These are phyloP conservation scores for Hyaloscypha hepaticicola DNA, from an alignment of 495 filamentous ascomycete species.

Conservation along the genomic window DNA sequence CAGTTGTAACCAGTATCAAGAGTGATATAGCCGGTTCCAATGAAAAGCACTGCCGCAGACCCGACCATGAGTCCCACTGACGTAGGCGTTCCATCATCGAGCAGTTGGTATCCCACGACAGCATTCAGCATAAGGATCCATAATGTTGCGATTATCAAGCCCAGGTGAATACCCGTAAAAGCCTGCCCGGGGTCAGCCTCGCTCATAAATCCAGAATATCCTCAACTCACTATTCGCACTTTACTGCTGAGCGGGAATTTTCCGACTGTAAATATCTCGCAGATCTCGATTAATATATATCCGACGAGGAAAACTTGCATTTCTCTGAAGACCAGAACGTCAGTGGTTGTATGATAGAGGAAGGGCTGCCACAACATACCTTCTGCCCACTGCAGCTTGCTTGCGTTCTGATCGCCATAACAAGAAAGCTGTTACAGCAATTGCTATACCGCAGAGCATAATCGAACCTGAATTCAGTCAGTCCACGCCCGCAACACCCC, in stretches of 20 bases:
- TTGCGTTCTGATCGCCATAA: slow-evolving; percentile 86
- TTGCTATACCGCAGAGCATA: slow-evolving; percentile 74
- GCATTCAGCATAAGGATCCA: slow-evolving; percentile 95
- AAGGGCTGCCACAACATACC: slow-evolving; percentile 50
- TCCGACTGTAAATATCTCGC: slow-evolving; percentile 94
- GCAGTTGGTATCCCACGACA: slow-evolving; percentile 85
- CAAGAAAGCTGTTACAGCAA: slow-evolving; percentile 62
- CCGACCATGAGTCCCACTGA: slow-evolving; percentile 72
- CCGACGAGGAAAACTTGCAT: slow-evolving; percentile 91
- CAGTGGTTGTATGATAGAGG: slow-evolving; percentile 17
- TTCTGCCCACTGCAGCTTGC: slow-evolving; percentile 89
- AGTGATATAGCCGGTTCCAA: slow-evolving; percentile 93
- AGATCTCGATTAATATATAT: slow-evolving; percentile 87
- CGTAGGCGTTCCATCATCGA: slow-evolving; percentile 88
- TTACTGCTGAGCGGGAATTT: slow-evolving; percentile 70
- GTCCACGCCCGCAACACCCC: slow-evolving; percentile 7
- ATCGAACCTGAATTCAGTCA: slow-evolving; percentile 73
- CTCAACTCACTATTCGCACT: slow-evolving; percentile 62
- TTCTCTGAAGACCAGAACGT: slow-evolving; percentile 58
- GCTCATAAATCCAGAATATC: not conserved
- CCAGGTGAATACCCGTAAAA: slow-evolving; percentile 92
- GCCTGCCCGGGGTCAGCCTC: slow-evolving; percentile 51
- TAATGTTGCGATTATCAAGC: slow-evolving; percentile 77
- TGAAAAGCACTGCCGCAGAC: slow-evolving; percentile 70
- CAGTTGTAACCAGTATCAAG: slow-evolving; percentile 89